A percentile compares a stretch with the other conserved stretches of the same genome.
Conservation (phyloP, 805 yeast genomes). For the Candida silvatica region DNA sequence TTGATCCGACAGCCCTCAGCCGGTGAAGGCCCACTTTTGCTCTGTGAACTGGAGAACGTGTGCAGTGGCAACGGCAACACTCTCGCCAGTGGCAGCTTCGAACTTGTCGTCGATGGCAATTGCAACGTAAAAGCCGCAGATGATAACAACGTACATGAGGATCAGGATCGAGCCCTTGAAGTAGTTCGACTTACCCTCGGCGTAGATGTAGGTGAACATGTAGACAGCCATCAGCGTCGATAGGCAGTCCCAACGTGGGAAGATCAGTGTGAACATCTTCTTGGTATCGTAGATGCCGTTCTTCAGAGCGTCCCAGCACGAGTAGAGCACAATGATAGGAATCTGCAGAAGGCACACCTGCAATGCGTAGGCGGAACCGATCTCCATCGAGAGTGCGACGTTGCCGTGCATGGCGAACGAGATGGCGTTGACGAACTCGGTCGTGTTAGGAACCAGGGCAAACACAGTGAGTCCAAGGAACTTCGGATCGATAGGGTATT, state of each 20-base stretch:
- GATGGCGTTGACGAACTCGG: slow-evolving; percentile 94
- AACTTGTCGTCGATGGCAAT: slow-evolving; percentile 26
- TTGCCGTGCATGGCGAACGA: slow-evolving; percentile 95
- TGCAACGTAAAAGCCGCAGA: slow-evolving; percentile 74
- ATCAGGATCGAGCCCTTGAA: slow-evolving; percentile 90
- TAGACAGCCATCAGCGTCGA: slow-evolving; percentile 81
- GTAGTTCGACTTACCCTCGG: slow-evolving; percentile 94
- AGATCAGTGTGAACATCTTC: slow-evolving; percentile 67
- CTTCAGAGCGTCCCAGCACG: slow-evolving; percentile 36
- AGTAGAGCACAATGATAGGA: slow-evolving; percentile 78
- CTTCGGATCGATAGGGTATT: slow-evolving; percentile 81
- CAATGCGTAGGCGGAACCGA: slow-evolving; percentile 94
- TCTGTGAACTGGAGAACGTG: too few relatives aligned
- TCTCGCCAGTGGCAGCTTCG: too few relatives aligned
- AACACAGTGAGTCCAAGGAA: slow-evolving; percentile 89
- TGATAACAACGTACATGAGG: slow-evolving; percentile 64
- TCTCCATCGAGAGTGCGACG: slow-evolving; percentile 94
- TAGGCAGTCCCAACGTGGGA: slow-evolving; percentile 93
- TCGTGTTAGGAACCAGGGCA: slow-evolving; percentile 94
- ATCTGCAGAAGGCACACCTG: slow-evolving; percentile 93
- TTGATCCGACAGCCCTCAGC: too few relatives aligned
- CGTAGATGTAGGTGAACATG: slow-evolving; percentile 85
- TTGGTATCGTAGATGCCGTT: slow-evolving; percentile 24
- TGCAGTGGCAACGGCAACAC: too few relatives aligned
- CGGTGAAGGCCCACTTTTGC: too few relatives aligned